Evolutionary conservation across 2,329 filamentous ascomycete species (phyloP).

Genomic region (Nemania sp.): DNA sequence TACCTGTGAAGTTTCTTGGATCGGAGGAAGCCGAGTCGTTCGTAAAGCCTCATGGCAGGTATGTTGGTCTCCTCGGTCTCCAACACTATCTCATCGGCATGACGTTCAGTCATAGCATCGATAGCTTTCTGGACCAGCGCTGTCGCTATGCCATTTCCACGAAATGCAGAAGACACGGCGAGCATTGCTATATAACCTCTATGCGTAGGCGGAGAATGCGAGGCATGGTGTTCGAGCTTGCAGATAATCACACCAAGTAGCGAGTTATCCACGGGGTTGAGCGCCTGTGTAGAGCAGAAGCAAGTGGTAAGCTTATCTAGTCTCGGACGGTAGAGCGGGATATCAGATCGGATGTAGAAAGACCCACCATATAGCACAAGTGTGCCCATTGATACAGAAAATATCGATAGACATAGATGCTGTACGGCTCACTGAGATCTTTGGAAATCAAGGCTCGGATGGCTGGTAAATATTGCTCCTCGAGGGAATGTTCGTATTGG

Average conservation of each 20-base stretch:
- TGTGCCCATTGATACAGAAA: conserved; percentile 98
- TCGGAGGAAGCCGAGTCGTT: conserved; percentile 86
- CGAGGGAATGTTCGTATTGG: conserved; percentile 65
- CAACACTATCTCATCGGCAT: conserved; percentile 91
- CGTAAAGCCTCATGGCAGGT: conserved; percentile 89
- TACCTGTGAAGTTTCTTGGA: conserved; percentile 94
- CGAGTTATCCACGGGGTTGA: conserved; percentile 62
- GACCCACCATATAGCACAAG: conserved; percentile 86
- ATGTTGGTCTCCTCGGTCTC: conserved; percentile 95
- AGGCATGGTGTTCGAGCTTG: conserved; percentile 89
- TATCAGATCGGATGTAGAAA: conserved; percentile 3
- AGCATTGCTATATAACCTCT: conserved; percentile 99
- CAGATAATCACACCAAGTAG: conserved; percentile 92
- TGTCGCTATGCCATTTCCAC: conserved; percentile 86
- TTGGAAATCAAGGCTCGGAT: conserved; percentile 94
- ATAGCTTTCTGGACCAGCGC: conserved; percentile 88
- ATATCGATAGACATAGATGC: conserved; percentile 98
- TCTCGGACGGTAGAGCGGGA: background rate
- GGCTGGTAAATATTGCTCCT: conserved; percentile 72
- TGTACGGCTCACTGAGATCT: conserved; percentile 96
- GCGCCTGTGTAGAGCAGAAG: conserved; percentile 49
- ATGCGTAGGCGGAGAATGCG: conserved; percentile 72
- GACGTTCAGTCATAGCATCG: conserved; percentile 81
- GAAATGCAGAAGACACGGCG: conserved; percentile 79
- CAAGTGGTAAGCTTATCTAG: conserved; percentile 20